A percentile compares a stretch with the other conserved stretches of the same genome.
phyloP scores from a whole-genome alignment of 2,329 filamentous ascomycete species.

The Fusarium sp. region DNA sequence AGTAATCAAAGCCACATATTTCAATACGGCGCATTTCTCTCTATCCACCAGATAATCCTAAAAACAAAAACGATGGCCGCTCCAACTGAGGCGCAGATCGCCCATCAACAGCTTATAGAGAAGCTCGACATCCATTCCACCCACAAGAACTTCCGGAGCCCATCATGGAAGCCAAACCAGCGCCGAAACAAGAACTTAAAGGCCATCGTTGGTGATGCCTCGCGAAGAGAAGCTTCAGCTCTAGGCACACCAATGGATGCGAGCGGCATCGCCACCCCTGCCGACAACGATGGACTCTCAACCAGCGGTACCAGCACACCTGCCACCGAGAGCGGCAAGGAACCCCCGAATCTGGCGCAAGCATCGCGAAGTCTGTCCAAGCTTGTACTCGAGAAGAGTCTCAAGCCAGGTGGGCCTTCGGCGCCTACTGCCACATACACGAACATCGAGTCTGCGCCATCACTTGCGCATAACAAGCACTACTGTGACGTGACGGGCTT shows the following conservation, averaged over 20 bases:
- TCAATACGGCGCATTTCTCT: background rate
- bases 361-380: conserved; percentile 88
- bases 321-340: conserved; percentile 56
- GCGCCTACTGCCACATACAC: conserved; percentile 89
- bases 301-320: conserved; percentile 71
- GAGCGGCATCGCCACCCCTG: conserved; percentile 79
- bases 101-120: conserved; percentile 88
- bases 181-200: conserved; percentile 99
- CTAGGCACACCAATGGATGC: conserved; percentile 81
- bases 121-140: conserved; percentile 89
- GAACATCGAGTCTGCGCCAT: conserved; percentile 95
- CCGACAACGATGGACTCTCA: conserved; percentile 65
- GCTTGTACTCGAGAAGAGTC: conserved; percentile 87
- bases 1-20: background rate
- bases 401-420: conserved; percentile 55
- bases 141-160: conserved; percentile 90
- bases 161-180: conserved; percentile 89
- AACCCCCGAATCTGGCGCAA: conserved; percentile 82
- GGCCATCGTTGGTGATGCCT: conserved; percentile 90
- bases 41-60: background rate
- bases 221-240: conserved; percentile 88
- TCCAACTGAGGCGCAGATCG: conserved; percentile 78
- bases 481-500: conserved; percentile 98
- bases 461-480: conserved; percentile 82
- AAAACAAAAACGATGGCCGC: conserved; percentile 65